Evolutionary conservation across 345 rosid genomes (phyloP).

Genomic region (Salix koriyanagi): DNA sequence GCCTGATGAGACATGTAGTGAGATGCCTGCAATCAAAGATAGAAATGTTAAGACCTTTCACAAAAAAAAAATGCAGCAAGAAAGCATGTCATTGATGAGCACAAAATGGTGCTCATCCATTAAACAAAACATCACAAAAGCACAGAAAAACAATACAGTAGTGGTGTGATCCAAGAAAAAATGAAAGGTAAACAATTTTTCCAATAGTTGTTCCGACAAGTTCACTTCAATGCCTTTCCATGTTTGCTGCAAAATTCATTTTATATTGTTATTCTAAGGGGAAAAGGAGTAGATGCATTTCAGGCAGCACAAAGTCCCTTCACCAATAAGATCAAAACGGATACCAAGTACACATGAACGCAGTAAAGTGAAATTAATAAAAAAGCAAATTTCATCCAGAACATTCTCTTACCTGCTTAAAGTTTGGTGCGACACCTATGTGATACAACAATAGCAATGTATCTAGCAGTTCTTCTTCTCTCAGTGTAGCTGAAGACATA

Average conservation of each 20-base stretch:
- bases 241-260: neutral
- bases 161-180: neutral
- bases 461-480: slow-evolving; percentile 93
- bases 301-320: neutral
- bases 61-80: neutral
- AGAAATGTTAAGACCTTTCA: neutral
- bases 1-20: slow-evolving; percentile 80
- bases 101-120: neutral
- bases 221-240: neutral
- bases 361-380: neutral
- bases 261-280: too few relatives aligned
- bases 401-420: slow-evolving; percentile 68
- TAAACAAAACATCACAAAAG: neutral
- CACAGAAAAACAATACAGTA: neutral
- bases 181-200: neutral
- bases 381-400: neutral
- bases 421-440: slow-evolving; percentile 89
- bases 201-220: neutral
- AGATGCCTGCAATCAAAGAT: slow-evolving; percentile 60
- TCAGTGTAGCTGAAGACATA: slow-evolving; percentile 55
- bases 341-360: neutral
- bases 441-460: slow-evolving; percentile 71
- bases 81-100: neutral
- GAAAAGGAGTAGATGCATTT: neutral
- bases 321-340: neutral